These are phyloP conservation scores for Sequoiadendron giganteum DNA, from an alignment of 75 land plant genomes.

Conservation along the genomic window DNA sequence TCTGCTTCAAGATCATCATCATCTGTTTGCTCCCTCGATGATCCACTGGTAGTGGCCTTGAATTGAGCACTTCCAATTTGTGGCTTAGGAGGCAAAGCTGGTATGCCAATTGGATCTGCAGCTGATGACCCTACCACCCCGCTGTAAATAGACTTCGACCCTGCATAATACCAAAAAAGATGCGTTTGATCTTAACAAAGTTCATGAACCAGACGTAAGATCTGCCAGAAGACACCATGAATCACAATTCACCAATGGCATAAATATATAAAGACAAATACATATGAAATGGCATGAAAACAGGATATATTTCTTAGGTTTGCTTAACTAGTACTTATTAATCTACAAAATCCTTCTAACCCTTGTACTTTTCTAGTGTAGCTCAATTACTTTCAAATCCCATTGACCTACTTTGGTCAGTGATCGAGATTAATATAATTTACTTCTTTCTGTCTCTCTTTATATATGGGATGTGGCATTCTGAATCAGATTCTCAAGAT, in stretches of 20 bases:
- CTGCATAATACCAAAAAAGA: not conserved
- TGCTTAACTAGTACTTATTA: not conserved
- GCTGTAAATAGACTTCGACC: not conserved
- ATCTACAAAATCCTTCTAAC: not conserved
- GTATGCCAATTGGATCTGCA: conserved; percentile 25
- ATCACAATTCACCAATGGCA: not conserved
- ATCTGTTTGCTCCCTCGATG: conserved; percentile 61
- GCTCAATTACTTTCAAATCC: not conserved
- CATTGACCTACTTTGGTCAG: not conserved
- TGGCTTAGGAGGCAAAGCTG: conserved; percentile 30
- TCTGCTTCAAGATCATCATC: conserved; percentile 56
- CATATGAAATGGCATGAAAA: not conserved
- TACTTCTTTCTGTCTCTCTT: not conserved
- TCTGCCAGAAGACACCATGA: not conserved
- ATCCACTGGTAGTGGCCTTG: conserved; percentile 52
- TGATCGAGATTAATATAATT: no score
- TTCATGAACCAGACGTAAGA: not conserved
- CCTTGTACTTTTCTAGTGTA: not conserved
- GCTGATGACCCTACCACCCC: not conserved
- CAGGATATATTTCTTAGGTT: not conserved
- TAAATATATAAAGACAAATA: not conserved
- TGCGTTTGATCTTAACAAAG: not conserved
- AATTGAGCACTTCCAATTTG: conserved; percentile 18
- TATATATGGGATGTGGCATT: not conserved
- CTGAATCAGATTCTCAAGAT: not conserved